These are phyloP conservation scores for Cryptococcus sp. DNA, from an alignment of 1,284 basidiomycete genomes.

Conservation along the genomic window DNA sequence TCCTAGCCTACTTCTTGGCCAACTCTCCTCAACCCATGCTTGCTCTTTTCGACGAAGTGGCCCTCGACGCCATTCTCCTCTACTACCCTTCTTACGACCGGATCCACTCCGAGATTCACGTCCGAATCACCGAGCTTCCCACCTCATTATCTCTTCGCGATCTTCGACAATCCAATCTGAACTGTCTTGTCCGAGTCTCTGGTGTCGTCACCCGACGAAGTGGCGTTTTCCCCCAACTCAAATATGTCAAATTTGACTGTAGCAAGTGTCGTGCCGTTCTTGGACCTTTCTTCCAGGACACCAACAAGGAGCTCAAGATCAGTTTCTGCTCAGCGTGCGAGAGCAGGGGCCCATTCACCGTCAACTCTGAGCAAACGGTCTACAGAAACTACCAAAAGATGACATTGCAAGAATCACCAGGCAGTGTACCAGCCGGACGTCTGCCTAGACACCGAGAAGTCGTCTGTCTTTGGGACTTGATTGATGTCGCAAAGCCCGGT, in stretches of 20 bases:
- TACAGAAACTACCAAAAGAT: constrained; percentile 99
- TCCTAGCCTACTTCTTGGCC: constrained; percentile 94
- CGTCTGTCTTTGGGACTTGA: constrained; percentile 94
- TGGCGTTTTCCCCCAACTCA: constrained; percentile 97
- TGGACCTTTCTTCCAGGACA: constrained; percentile 98
- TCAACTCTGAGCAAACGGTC: constrained; percentile 97
- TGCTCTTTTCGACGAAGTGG: constrained; percentile 92
- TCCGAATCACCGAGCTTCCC: constrained; percentile 92
- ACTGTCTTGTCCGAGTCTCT: constrained; percentile 90
- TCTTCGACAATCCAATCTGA: constrained; percentile 86
- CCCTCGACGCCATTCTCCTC: constrained; percentile 87
- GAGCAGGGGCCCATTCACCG: constrained; percentile 88
- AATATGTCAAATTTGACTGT: constrained; percentile 99
- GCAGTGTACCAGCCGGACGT: constrained; percentile 94
- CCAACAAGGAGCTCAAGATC: constrained; percentile 89
- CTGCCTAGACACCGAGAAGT: constrained; percentile 96
- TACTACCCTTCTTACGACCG: constrained; percentile 96
- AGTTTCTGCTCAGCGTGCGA: constrained; percentile 93
- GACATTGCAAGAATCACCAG: constrained; percentile 98
- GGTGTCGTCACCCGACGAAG: constrained; percentile 97
- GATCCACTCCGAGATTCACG: constrained; percentile 97
- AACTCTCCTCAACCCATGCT: constrained; percentile 94
- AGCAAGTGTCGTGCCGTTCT: constrained; percentile 85
- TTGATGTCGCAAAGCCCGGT: constrained; percentile 95
- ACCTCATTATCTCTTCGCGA: constrained; percentile 87